These are phyloP conservation scores for Datura wrightii DNA, from an alignment of 257 asterid species.

Conservation along the genomic window DNA sequence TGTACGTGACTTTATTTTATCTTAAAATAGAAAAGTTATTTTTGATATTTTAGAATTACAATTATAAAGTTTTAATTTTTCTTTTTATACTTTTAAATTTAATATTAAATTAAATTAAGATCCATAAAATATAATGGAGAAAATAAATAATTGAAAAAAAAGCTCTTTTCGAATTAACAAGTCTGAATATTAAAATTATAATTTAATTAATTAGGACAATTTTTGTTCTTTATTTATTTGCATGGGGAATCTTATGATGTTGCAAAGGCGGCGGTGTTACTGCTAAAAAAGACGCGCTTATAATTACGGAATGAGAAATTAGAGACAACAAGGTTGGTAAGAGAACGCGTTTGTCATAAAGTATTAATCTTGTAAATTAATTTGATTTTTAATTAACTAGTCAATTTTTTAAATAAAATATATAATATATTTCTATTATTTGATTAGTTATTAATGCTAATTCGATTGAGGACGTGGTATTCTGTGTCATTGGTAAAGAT, in stretches of 20 bases:
- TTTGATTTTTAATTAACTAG: neutral
- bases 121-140: neutral
- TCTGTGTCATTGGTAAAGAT: neutral
- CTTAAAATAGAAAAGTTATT: no score
- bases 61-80: no score
- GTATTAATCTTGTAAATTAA: neutral
- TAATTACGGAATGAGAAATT: slow-evolving; percentile 8
- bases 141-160: neutral
- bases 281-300: neutral
- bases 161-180: neutral
- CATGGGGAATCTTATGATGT: neutral
- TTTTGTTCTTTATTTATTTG: neutral
- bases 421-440: neutral
- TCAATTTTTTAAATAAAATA: neutral
- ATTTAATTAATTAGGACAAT: neutral
- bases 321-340: neutral
- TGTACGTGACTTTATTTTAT: no score
- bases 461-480: neutral
- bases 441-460: neutral
- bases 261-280: neutral
- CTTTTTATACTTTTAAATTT: no score
- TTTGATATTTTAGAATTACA: no score
- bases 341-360: slow-evolving; percentile 25
- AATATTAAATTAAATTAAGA: neutral
- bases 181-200: neutral